These are phyloP conservation scores for Candida anglica DNA, from an alignment of 805 yeast genomes.

Conservation along the genomic window DNA sequence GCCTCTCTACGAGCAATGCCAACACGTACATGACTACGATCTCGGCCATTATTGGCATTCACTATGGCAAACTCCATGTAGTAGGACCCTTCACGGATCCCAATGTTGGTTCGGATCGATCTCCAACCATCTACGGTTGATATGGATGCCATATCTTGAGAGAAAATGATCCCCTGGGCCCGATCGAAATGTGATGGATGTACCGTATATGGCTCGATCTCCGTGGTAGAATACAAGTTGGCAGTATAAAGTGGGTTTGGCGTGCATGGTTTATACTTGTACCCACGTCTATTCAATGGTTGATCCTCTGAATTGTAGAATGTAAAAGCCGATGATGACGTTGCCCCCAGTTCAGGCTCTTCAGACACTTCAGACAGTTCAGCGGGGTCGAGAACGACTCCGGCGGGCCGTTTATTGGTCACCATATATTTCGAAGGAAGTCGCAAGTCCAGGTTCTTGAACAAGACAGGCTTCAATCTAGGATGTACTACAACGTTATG, in stretches of 20 bases:
- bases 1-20: constrained; percentile 88
- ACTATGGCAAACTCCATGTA: constrained; percentile 74
- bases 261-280: constrained; percentile 73
- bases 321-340: constrained; percentile 10
- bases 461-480: constrained; percentile 32
- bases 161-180: constrained; percentile 48
- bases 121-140: constrained; percentile 76
- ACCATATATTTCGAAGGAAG: constrained; percentile 3
- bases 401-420: constrained; percentile 4
- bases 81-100: constrained; percentile 73
- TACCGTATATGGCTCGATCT: constrained; percentile 60
- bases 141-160: constrained; percentile 32
- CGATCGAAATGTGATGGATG: constrained; percentile 67
- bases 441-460: constrained; percentile 18
- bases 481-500: constrained; percentile 30
- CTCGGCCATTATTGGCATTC: constrained; percentile 27
- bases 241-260: constrained; percentile 60
- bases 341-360: no score
- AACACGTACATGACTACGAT: constrained; percentile 61
- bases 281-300: constrained; percentile 77
- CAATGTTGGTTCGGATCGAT: constrained; percentile 67
- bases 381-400: no score
- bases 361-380: neutral
- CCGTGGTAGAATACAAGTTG: constrained; percentile 66
- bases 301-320: constrained; percentile 63